A percentile compares a stretch with the other conserved stretches of the same genome.
Evolutionary conservation across 2,329 filamentous ascomycete species (phyloP).

Genomic region (Seiridium cupressi): DNA sequence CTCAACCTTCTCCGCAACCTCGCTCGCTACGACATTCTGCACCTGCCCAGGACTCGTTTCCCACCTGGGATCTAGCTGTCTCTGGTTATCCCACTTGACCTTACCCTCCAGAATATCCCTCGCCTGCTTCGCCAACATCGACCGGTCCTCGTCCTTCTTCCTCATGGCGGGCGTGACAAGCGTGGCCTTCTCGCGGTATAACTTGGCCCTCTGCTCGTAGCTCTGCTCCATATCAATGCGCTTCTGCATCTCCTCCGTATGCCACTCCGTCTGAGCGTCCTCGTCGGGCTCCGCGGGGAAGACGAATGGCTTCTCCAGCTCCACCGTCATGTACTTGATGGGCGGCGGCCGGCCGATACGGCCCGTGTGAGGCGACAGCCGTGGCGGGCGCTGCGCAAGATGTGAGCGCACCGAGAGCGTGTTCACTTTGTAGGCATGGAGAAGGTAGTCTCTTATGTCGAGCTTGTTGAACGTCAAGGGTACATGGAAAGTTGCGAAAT

Average conservation of each 20-base stretch:
- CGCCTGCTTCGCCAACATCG: slow-evolving; percentile 52
- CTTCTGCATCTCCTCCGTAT: slow-evolving; percentile 56
- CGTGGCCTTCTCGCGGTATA: slow-evolving; percentile 28
- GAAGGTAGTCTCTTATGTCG: slow-evolving; percentile 93
- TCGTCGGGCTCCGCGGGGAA: slow-evolving; percentile 74
- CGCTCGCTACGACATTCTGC: slow-evolving; percentile 17
- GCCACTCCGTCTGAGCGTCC: slow-evolving; percentile 54
- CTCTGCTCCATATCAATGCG: slow-evolving; percentile 46
- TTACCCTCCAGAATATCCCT: slow-evolving; percentile 59
- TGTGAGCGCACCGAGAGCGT: slow-evolving; percentile 74
- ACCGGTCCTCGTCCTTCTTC: slow-evolving; percentile 38
- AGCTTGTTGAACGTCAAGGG: slow-evolving; percentile 94
- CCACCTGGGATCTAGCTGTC: slow-evolving; percentile 46
- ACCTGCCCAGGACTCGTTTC: slow-evolving; percentile 28
- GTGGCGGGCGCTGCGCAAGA: slow-evolving; percentile 65
- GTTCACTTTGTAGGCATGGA: slow-evolving; percentile 77
- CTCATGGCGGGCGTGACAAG: slow-evolving; percentile 40
- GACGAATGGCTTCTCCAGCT: slow-evolving; percentile 82
- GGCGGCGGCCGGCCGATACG: slow-evolving; percentile 68
- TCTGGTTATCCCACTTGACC: slow-evolving; percentile 56
- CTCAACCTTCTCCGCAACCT: slow-evolving; percentile 10
- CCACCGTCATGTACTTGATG: slow-evolving; percentile 92
- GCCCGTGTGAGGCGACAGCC: slow-evolving; percentile 45
- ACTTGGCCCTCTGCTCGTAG: slow-evolving; percentile 31
- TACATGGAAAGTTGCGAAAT: slow-evolving; percentile 85